A percentile compares a stretch with the other conserved stretches of the same genome.
phyloP scores from a whole-genome alignment of 208 protist genomes.

The Leptomonas seymouri region DNA sequence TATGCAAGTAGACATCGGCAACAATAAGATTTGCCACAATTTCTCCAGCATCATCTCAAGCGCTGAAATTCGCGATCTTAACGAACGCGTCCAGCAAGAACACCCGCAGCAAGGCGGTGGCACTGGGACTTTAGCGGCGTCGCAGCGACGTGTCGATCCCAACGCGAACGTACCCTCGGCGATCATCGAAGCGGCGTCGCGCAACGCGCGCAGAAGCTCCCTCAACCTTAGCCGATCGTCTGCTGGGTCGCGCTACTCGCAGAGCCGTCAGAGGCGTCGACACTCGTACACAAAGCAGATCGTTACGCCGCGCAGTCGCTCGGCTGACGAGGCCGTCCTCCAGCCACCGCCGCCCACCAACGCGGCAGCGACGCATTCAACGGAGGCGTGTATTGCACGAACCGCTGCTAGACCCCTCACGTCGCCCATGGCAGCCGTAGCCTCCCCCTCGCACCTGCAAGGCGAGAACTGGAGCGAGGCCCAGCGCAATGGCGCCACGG shows the following conservation, averaged over 20 bases:
- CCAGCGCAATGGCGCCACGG: slow-evolving; percentile 1
- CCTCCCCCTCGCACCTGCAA: slow-evolving; percentile 12
- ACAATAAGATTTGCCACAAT: slow-evolving; percentile 45
- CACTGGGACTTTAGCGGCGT: not conserved
- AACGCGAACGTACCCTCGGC: not conserved
- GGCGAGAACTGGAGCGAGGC: slow-evolving; percentile 12
- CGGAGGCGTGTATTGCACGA: no score
- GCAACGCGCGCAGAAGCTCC: slow-evolving; percentile 2
- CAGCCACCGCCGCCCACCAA: not conserved
- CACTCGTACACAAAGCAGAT: slow-evolving; percentile 1
- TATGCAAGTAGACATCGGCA: slow-evolving; percentile 52
- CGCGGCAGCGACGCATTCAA: not conserved
- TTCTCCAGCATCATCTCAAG: slow-evolving; percentile 41
- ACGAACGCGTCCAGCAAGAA: slow-evolving; percentile 27
- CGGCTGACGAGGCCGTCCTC: slow-evolving; percentile 4
- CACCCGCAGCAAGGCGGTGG: slow-evolving; percentile 16
- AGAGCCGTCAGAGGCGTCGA: not conserved
- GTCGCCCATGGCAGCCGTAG: slow-evolving; percentile 19
- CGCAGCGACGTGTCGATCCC: slow-evolving; percentile 17
- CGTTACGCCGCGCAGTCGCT: slow-evolving; percentile 17
- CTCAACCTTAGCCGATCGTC: slow-evolving; percentile 24
- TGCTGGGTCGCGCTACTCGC: slow-evolving; percentile 15
- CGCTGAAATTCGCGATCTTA: slow-evolving; percentile 30
- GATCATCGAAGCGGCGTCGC: not conserved
- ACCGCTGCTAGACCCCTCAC: not conserved